A percentile compares a stretch with the other conserved stretches of the same genome.
Evolutionary conservation across 176 grass and related monocot genomes (phyloP).

Genomic region (Neostapfia colusana): DNA sequence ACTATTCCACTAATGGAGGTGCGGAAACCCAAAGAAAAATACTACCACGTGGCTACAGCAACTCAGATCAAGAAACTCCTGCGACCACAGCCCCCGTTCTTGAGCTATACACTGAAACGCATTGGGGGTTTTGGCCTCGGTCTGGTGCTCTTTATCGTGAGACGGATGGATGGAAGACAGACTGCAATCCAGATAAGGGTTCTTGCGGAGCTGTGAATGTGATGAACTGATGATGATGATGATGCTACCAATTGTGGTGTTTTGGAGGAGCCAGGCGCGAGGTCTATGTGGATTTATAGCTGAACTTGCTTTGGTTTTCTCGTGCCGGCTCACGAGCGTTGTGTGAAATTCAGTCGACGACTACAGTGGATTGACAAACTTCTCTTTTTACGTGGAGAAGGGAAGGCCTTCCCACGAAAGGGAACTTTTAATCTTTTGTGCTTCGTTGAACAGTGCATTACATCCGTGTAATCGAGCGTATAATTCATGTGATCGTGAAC

Average conservation of each 20-base stretch:
- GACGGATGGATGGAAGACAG: constrained; percentile 37
- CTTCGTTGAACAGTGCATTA: background rate
- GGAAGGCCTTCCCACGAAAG: background rate
- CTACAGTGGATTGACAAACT: background rate
- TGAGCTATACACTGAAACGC: background rate
- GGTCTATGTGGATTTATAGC: background rate
- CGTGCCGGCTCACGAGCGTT: background rate
- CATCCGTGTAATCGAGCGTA: background rate
- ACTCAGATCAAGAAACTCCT: no score
- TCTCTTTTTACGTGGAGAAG: background rate
- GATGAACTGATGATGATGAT: background rate
- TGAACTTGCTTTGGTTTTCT: background rate
- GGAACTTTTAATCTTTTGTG: background rate
- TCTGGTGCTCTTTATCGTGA: constrained; percentile 19
- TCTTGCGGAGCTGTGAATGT: constrained; percentile 27
- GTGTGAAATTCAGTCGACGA: constrained; percentile 3
- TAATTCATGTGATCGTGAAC: background rate
- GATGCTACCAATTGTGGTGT: background rate
- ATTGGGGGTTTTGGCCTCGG: background rate
- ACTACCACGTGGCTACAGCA: no score
- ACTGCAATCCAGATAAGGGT: constrained; percentile 37
- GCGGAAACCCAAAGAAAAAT: background rate
- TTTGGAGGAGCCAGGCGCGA: background rate
- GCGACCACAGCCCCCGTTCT: background rate
- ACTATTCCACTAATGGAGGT: constrained; percentile 36